Evolutionary conservation across 1,139 yeast species (phyloP).

Genomic region (Zygotorulaspora mrakii): DNA sequence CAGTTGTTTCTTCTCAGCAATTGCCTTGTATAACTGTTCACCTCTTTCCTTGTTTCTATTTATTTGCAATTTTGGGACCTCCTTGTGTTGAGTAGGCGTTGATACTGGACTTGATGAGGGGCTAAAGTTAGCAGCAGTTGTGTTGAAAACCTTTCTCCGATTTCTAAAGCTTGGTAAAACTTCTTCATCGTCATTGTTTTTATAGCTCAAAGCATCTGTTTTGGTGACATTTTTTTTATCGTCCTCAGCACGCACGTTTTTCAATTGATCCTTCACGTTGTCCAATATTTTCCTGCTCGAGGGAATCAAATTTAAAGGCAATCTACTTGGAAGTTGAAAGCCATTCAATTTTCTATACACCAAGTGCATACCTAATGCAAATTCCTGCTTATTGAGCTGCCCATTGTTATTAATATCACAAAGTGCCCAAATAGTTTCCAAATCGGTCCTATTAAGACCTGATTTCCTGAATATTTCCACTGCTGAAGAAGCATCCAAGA

Average conservation of each 20-base stretch:
- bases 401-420: constrained; percentile 70
- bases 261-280: constrained; percentile 60
- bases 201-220: constrained; percentile 35
- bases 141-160: constrained; percentile 31
- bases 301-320: constrained; percentile 73
- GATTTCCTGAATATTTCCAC: constrained; percentile 85
- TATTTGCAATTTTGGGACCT: background rate
- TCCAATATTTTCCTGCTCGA: constrained; percentile 68
- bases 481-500: constrained; percentile 75
- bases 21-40: constrained; percentile 52
- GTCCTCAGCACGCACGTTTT: constrained; percentile 26
- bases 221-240: constrained; percentile 20
- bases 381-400: constrained; percentile 70
- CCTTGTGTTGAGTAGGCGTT: background rate
- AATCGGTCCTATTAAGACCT: constrained; percentile 77
- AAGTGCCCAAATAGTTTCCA: constrained; percentile 87
- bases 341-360: constrained; percentile 74
- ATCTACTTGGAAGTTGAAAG: constrained; percentile 61
- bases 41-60: constrained; percentile 29
- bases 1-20: constrained; percentile 58
- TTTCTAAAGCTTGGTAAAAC: constrained; percentile 37
- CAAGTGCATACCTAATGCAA: constrained; percentile 80
- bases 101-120: constrained; percentile 2
- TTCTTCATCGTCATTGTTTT: constrained; percentile 44
- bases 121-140: constrained; percentile 9